Percentiles rank a stretch among this genome's conserved stretches.
These are phyloP conservation scores for Cyclocybe aegerita DNA, from an alignment of 768 basidiomycete genomes.

Conservation along the genomic window DNA sequence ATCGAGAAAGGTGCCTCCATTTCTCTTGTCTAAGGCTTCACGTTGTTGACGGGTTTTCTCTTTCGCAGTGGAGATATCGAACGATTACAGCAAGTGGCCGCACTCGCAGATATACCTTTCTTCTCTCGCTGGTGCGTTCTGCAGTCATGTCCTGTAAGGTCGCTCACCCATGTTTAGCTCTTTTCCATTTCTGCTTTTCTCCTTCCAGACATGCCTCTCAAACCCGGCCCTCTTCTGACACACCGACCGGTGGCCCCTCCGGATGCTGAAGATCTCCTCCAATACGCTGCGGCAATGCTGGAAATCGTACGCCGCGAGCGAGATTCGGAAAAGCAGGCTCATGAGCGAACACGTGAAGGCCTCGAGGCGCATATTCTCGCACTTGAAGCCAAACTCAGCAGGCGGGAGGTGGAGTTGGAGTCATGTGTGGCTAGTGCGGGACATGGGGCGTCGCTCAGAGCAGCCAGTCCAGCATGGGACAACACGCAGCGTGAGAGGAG, in stretches of 20 bases:
- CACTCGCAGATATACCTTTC: conserved; percentile 42
- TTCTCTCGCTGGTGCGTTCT: conserved; percentile 40
- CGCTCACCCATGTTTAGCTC: too few relatives aligned
- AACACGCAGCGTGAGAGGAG: neutral
- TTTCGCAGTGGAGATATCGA: conserved; percentile 41
- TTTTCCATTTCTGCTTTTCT: neutral
- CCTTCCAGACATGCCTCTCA: neutral
- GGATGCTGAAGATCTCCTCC: conserved; percentile 26
- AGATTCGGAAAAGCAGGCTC: conserved; percentile 42
- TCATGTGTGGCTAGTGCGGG: conserved; percentile 14
- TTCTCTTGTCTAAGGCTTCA: neutral
- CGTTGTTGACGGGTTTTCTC: neutral
- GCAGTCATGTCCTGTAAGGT: neutral
- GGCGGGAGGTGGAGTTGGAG: conserved; percentile 58
- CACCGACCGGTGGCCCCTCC: neutral
- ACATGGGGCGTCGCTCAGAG: neutral
- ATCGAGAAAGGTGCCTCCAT: conserved; percentile 59
- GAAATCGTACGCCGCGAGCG: conserved; percentile 40
- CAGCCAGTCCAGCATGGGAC: neutral
- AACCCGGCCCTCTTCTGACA: neutral
- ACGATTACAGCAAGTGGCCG: conserved; percentile 46
- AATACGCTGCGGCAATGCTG: conserved; percentile 47
- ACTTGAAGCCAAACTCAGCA: conserved; percentile 55
- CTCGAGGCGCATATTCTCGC: conserved; percentile 40
- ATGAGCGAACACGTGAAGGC: conserved; percentile 35